phyloP scores from a whole-genome alignment of 1,139 yeast genomes.

The Trichomonascaceae sp. region DNA sequence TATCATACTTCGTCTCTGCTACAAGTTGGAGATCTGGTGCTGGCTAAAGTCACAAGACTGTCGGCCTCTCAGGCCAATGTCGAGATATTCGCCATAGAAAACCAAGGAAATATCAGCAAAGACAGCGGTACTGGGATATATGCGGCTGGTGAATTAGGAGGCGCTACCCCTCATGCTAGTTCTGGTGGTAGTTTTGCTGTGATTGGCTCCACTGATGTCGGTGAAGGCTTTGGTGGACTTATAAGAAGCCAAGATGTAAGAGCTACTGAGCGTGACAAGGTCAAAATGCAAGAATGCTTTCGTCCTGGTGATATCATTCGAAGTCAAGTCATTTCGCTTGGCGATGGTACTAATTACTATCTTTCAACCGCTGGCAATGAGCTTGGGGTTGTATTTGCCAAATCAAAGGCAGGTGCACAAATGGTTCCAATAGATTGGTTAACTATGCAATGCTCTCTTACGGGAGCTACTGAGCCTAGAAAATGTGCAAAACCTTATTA shows the following conservation, averaged over 20 bases:
- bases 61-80: conserved; percentile 67
- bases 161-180: conserved; percentile 38
- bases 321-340: conserved; percentile 69
- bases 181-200: conserved; percentile 29
- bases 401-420: conserved; percentile 51
- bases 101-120: conserved; percentile 48
- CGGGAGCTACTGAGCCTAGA: conserved; percentile 71
- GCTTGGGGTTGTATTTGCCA: conserved; percentile 89
- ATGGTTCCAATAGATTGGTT: conserved; percentile 97
- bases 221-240: conserved; percentile 87
- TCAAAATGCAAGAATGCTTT: conserved; percentile 70
- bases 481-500: conserved; percentile 88
- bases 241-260: conserved; percentile 85
- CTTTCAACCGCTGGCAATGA: conserved; percentile 86
- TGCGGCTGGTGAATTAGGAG: conserved; percentile 38
- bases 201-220: conserved; percentile 53
- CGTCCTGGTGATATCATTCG: conserved; percentile 90
- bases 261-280: conserved; percentile 84
- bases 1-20: conserved; percentile 49
- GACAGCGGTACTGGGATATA: conserved; percentile 66
- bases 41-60: conserved; percentile 68
- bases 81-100: conserved; percentile 78
- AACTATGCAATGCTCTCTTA: conserved; percentile 72
- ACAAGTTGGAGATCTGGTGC: conserved; percentile 75
- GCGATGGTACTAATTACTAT: conserved; percentile 90